phyloP scores from a whole-genome alignment of 768 basidiomycete genomes.

The Sistotremastrum niveocremeum region DNA sequence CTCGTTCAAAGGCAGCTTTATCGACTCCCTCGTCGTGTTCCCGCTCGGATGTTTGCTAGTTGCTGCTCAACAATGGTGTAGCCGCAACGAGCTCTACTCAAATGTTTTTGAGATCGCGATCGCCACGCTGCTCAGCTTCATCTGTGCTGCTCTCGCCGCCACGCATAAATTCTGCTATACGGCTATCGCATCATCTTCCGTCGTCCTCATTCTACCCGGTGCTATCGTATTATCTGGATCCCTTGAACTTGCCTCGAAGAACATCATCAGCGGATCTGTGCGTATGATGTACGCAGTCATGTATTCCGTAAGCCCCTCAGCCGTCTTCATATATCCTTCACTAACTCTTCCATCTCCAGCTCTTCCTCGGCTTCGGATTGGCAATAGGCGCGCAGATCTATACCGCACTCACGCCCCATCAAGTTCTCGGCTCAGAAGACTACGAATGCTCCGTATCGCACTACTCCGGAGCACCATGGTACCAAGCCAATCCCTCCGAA shows the following conservation, averaged over 20 bases:
- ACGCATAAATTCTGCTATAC: conserved; percentile 68
- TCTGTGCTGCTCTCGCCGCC: conserved; percentile 60
- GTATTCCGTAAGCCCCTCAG: conserved; percentile 36
- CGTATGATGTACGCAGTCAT: conserved; percentile 67
- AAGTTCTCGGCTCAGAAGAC: conserved; percentile 40
- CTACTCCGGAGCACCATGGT: conserved; percentile 51
- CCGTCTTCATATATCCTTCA: background rate
- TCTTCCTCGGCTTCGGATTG: conserved; percentile 69
- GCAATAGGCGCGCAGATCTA: conserved; percentile 67
- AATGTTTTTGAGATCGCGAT: conserved; percentile 79
- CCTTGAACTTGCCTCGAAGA: conserved; percentile 67
- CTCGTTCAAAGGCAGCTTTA: conserved; percentile 61
- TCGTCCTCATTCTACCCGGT: conserved; percentile 73
- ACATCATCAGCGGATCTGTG: conserved; percentile 76
- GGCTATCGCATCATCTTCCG: conserved; percentile 60
- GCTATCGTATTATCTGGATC: conserved; percentile 60
- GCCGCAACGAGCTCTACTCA: conserved; percentile 63
- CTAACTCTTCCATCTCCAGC: conserved; percentile 2
- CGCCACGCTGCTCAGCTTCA: conserved; percentile 65
- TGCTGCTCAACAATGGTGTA: conserved; percentile 54
- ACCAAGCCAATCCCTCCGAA: conserved; percentile 50
- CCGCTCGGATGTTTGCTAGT: conserved; percentile 70
- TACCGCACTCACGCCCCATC: conserved; percentile 34
- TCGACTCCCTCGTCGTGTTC: conserved; percentile 59
- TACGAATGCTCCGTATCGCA: conserved; percentile 49